Evolutionary conservation across 495 filamentous ascomycete genomes (phyloP), one percentile per base, ranked within the genome.

Genomic region (Hypomontagnella submonticulosa): DNA sequence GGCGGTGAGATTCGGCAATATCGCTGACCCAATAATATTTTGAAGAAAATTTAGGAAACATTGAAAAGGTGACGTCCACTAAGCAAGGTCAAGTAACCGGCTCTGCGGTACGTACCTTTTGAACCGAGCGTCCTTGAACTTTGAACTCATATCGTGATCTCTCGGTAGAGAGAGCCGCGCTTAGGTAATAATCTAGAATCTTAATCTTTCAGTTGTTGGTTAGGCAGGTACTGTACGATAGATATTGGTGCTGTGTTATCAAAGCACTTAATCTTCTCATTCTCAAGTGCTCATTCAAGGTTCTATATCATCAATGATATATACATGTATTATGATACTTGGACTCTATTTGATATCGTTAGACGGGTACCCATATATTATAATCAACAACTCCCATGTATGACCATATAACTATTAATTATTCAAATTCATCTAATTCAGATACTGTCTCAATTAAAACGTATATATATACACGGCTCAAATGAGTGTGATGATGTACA

Each of bases 1-100:
- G 71, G 71, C 71, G 70, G 74, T 73, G 55, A 51, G 55, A 47
- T 37, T 61, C 63, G 70, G 70, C 73, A 75, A 61, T 57, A 65
- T 53, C 19, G 41, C 18, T 7, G 11, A 1, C 11, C 68, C 62
- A 70, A 66, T 65, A n/a, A 54, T 37, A 52, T 36, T 52, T 52
- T 23, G 23, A 13, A 5, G 41, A 57, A 61, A 65, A 61, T 48
- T 66, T 65, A 47, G 44, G 41, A 44, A 57, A 36, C n/a, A n/a
- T n/a, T n/a, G n/a, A n/a, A n/a, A 16, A 38, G 38, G 67, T 70
- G 61, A 61, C 63, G 61, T 63, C 23, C 23, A 27, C 23, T 27
- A 27, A 27, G 23, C 23, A 2, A 27, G 23, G 23, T 27, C 23
- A 27, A 6, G 3, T 27, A 2, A 2, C 2, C 23, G 6, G 23